These are phyloP conservation scores for Hygrocybe coccinea DNA, from an alignment of 768 basidiomycete genomes.

Conservation along the genomic window DNA sequence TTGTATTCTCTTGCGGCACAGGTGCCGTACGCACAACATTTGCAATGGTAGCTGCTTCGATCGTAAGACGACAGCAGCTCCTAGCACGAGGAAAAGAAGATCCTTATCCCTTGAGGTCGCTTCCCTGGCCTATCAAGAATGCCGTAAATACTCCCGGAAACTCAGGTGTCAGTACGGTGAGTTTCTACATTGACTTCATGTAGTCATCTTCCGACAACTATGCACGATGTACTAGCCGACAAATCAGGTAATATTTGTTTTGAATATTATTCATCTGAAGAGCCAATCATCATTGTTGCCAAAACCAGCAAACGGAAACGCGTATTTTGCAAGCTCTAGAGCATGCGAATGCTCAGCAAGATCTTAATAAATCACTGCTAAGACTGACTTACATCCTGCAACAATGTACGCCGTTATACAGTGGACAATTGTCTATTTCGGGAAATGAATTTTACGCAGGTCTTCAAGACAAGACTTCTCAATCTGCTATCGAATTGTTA, in stretches of 20 bases:
- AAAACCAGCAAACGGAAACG: constrained; percentile 45
- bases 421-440: not conserved
- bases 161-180: constrained; percentile 39
- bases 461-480: constrained; percentile 58
- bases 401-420: constrained; percentile 48
- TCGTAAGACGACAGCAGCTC: constrained; percentile 77
- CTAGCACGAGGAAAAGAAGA: constrained; percentile 64
- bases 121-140: constrained; percentile 2
- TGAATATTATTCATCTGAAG: not conserved
- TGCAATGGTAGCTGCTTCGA: constrained; percentile 90
- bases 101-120: constrained; percentile 56
- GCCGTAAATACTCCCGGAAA: constrained; percentile 11
- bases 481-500: constrained; percentile 80
- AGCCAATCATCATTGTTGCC: not conserved
- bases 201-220: not conserved
- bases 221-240: constrained; percentile 17
- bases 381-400: constrained; percentile 80
- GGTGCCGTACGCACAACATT: constrained; percentile 95
- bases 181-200: not conserved
- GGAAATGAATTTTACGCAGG: constrained; percentile 36
- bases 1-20: constrained; percentile 96
- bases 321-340: constrained; percentile 63
- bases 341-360: constrained; percentile 75
- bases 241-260: constrained; percentile 16
- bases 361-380: constrained; percentile 67